Conservation (phyloP, 768 basidiomycete species). For the Lentinula edodes region DNA sequence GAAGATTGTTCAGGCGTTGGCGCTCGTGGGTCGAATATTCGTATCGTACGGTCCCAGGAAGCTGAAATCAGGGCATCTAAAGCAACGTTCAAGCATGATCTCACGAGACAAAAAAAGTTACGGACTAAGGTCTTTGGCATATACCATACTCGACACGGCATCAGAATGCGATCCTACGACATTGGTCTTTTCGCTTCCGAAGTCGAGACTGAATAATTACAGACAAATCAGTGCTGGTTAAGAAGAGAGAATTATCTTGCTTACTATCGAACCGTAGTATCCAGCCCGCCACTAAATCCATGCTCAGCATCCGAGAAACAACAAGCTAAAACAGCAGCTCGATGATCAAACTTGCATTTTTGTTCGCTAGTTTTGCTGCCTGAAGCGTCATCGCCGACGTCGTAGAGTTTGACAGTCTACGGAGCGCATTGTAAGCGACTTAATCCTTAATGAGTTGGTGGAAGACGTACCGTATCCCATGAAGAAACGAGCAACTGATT, state of each 20-base stretch:
- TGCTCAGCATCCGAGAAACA: conserved; percentile 61
- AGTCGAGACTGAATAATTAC: conserved; percentile 56
- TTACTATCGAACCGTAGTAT: conserved; percentile 78
- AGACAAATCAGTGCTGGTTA: neutral
- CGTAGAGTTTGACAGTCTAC: conserved; percentile 39
- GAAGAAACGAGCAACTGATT: conserved; percentile 77
- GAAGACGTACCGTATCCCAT: conserved; percentile 71
- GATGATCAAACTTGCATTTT: conserved; percentile 81
- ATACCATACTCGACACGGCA: conserved; percentile 74
- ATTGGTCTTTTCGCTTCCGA: conserved; percentile 64
- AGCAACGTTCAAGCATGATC: neutral
- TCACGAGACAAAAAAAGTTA: conserved; percentile 6
- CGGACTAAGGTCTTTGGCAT: conserved; percentile 59
- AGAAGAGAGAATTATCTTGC: conserved; percentile 20
- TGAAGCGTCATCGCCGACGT: conserved; percentile 45
- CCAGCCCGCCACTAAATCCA: conserved; percentile 84
- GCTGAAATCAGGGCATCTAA: conserved; percentile 75
- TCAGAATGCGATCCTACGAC: conserved; percentile 80
- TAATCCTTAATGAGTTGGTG: conserved; percentile 4
- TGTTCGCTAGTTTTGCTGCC: conserved; percentile 57
- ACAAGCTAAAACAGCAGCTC: conserved; percentile 84
- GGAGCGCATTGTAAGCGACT: neutral
- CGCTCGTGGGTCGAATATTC: conserved; percentile 81
- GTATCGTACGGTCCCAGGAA: conserved; percentile 88
- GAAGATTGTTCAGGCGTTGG: conserved; percentile 51